A percentile compares a stretch with the other conserved stretches of the same genome.
phyloP scores from a whole-genome alignment of 2,329 filamentous ascomycete species.

The Biscogniauxia mediterranea region DNA sequence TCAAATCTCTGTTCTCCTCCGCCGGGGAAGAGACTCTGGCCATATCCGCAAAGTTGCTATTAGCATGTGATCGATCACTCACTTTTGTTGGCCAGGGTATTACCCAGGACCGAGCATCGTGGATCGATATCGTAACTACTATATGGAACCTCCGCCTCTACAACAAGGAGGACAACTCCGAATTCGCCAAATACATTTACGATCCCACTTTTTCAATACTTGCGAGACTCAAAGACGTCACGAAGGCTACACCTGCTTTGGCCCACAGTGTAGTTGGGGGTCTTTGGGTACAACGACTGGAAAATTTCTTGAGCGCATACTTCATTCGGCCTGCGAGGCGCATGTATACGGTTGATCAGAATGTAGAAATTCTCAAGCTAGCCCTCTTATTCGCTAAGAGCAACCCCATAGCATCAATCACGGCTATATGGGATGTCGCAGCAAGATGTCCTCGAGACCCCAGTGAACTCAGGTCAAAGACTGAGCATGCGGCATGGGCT shows the following conservation, averaged over 20 bases:
- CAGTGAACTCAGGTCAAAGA: slow-evolving; percentile 29
- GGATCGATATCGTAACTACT: slow-evolving; percentile 45
- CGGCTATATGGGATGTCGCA: slow-evolving; percentile 41
- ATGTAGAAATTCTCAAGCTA: slow-evolving; percentile 40
- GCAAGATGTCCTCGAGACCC: slow-evolving; percentile 27
- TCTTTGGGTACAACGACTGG: slow-evolving; percentile 47
- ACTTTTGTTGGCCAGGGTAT: slow-evolving; percentile 32
- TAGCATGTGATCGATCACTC: slow-evolving; percentile 43
- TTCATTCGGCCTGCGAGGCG: slow-evolving; percentile 52
- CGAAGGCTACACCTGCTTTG: slow-evolving; percentile 13
- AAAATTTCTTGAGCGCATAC: slow-evolving; percentile 48
- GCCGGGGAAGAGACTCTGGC: slow-evolving; percentile 47
- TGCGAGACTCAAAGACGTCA: slow-evolving; percentile 37
- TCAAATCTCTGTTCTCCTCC: slow-evolving; percentile 55
- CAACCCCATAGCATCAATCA: slow-evolving; percentile 37
- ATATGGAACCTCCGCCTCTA: slow-evolving; percentile 58
- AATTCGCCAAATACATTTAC: slow-evolving; percentile 50
- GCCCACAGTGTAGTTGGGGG: slow-evolving; percentile 27
- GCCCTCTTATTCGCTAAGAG: slow-evolving; percentile 40
- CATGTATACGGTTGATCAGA: slow-evolving; percentile 43
- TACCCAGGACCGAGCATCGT: slow-evolving; percentile 40
- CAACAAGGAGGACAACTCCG: slow-evolving; percentile 43
- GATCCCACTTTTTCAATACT: slow-evolving; percentile 39
- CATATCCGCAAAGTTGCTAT: slow-evolving; percentile 45
- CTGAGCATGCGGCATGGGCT: slow-evolving; percentile 29